These are phyloP conservation scores for Theobroma grandiflorum DNA, from an alignment of 441 rosid genomes.

Conservation along the genomic window DNA sequence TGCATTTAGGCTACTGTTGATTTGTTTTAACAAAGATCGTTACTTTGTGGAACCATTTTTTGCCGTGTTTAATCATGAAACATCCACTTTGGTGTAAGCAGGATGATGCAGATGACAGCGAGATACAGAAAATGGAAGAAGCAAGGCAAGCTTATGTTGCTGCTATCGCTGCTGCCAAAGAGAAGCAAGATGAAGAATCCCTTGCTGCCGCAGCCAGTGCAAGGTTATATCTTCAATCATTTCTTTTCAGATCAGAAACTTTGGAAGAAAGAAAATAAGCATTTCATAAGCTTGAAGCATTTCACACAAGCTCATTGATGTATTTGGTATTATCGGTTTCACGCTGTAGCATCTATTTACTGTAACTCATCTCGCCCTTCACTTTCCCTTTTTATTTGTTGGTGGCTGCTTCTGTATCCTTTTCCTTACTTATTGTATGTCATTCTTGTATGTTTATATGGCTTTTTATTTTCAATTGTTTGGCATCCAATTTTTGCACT, in stretches of 20 bases:
- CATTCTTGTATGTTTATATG: slow-evolving; percentile 10
- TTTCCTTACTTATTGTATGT: neutral
- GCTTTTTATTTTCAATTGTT: neutral
- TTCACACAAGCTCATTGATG: slow-evolving; percentile 17
- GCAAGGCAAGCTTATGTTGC: slow-evolving; percentile 73
- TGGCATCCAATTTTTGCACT: neutral
- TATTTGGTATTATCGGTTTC: slow-evolving; percentile 21
- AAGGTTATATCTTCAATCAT: slow-evolving; percentile 68
- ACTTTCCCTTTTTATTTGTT: neutral
- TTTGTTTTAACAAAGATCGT: neutral
- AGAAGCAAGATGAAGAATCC: slow-evolving; percentile 81
- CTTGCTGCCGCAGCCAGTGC: slow-evolving; percentile 74
- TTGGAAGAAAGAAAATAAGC: slow-evolving; percentile 27
- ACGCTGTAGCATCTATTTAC: slow-evolving; percentile 7
- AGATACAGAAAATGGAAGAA: slow-evolving; percentile 73
- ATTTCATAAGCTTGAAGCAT: slow-evolving; percentile 26
- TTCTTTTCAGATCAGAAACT: slow-evolving; percentile 50
- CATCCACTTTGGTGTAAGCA: slow-evolving; percentile 32
- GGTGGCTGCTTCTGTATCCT: neutral
- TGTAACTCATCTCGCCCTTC: neutral
- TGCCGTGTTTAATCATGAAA: neutral
- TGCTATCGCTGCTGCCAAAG: slow-evolving; percentile 69
- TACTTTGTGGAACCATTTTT: neutral
- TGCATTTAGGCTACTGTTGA: neutral
- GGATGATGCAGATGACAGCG: slow-evolving; percentile 62